A percentile compares a stretch with the other conserved stretches of the same genome.
phyloP scores from a whole-genome alignment of 768 basidiomycete species.

The Ramaria rubella region DNA sequence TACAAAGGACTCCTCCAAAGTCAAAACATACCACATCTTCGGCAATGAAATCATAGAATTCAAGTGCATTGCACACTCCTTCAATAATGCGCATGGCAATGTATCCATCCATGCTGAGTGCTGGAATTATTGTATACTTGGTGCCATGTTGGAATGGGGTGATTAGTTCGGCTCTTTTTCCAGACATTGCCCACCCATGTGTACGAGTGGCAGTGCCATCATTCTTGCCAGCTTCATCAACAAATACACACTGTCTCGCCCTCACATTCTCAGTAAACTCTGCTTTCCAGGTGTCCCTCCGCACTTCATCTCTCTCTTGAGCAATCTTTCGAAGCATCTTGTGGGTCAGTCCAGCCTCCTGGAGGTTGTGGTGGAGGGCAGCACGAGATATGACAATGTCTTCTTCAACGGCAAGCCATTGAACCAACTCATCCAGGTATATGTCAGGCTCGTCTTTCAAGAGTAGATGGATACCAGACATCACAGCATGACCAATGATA shows the following conservation, averaged over 20 bases:
- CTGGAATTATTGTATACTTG: not conserved
- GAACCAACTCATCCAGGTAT: constrained; percentile 21
- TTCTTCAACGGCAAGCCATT: constrained; percentile 19
- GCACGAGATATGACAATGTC: constrained; percentile 15
- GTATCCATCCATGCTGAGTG: not conserved
- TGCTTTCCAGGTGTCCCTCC: constrained; percentile 12
- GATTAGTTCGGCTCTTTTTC: not conserved
- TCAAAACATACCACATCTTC: not conserved
- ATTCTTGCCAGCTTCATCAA: not conserved
- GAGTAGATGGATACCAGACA: not conserved
- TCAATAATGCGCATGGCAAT: constrained; percentile 13
- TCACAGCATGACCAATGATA: not conserved
- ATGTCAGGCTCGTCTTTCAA: constrained; percentile 15
- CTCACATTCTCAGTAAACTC: constrained; percentile 5
- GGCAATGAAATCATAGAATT: not conserved
- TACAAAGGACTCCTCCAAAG: not conserved
- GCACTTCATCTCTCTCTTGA: constrained; percentile 18
- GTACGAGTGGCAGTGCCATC: not conserved
- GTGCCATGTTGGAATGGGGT: not conserved
- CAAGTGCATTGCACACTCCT: not conserved
- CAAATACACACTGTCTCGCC: not conserved
- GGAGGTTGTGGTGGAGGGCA: constrained; percentile 17
- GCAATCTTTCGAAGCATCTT: constrained; percentile 24
- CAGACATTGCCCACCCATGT: not conserved
- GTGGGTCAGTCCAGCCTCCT: constrained; percentile 16